A percentile compares a stretch with the other conserved stretches of the same genome.
These are phyloP conservation scores for Xylaria palmicola DNA, from an alignment of 495 filamentous ascomycete species.

Conservation along the genomic window DNA sequence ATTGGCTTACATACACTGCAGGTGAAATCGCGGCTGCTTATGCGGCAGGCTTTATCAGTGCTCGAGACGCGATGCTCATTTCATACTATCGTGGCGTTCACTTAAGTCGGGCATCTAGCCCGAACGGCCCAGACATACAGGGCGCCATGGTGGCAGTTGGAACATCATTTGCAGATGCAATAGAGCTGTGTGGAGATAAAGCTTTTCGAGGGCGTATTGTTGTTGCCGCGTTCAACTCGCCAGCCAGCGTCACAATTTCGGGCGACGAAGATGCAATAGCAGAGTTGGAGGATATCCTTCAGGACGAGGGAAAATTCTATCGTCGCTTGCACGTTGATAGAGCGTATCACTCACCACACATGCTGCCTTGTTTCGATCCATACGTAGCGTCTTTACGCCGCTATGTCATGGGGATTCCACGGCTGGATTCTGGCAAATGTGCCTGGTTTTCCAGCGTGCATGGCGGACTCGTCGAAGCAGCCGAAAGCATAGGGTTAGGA, in stretches of 20 bases:
- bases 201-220: conserved; percentile 31
- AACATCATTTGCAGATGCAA: conserved; percentile 35
- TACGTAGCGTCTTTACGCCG: conserved; percentile 18
- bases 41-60: conserved; percentile 34
- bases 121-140: conserved; percentile 13
- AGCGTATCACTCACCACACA: conserved; percentile 54
- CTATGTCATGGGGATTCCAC: conserved; percentile 28
- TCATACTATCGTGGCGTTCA: conserved; percentile 50
- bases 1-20: too few species aligned
- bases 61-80: conserved; percentile 42
- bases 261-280: conserved; percentile 37
- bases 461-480: conserved; percentile 17
- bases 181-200: conserved; percentile 29
- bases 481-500: conserved; percentile 6
- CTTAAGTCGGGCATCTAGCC: conserved; percentile 11
- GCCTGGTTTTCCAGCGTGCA: conserved; percentile 25
- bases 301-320: conserved; percentile 42
- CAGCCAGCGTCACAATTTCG: conserved; percentile 42
- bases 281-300: conserved; percentile 33
- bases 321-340: conserved; percentile 41
- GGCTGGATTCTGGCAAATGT: conserved; percentile 25
- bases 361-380: conserved; percentile 35
- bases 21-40: conserved; percentile 56
- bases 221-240: conserved; percentile 46
- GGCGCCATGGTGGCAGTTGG: conserved; percentile 55